A percentile compares a stretch with the other conserved stretches of the same genome.
Conservation (phyloP, 306 rosid species). For the Sesbania bispinosa region DNA sequence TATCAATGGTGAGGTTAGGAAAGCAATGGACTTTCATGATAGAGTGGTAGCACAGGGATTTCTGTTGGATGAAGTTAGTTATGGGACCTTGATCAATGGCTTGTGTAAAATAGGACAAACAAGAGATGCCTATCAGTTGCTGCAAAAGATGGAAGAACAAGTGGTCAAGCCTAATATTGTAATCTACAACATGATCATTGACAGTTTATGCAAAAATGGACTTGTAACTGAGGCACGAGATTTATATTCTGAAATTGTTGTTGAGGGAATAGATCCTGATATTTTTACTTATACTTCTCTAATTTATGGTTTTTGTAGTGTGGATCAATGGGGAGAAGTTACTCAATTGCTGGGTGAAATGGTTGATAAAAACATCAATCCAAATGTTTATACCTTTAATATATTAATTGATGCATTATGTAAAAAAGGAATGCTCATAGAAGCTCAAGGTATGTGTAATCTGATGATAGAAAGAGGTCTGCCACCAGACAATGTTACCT, state of each 20-base stretch:
- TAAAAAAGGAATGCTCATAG: background rate
- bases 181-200: slow-evolving; percentile 30
- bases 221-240: slow-evolving; percentile 19
- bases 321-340: slow-evolving; percentile 28
- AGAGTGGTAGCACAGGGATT: slow-evolving; percentile 6
- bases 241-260: slow-evolving; percentile 21
- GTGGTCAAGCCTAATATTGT: slow-evolving; percentile 18
- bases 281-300: slow-evolving; percentile 35
- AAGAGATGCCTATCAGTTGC: slow-evolving; percentile 8
- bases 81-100: no score
- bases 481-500: slow-evolving; percentile 23
- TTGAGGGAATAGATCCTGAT: slow-evolving; percentile 21
- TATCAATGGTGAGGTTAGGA: slow-evolving; percentile 2
- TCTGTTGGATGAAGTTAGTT: slow-evolving; percentile 16
- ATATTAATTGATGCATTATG: no score
- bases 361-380: slow-evolving; percentile 18
- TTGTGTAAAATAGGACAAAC: slow-evolving; percentile 23
- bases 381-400: no score
- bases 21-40: slow-evolving; percentile 27
- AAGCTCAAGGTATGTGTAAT: slow-evolving; percentile 24
- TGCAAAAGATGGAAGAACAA: slow-evolving; percentile 15
- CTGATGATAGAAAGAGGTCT: slow-evolving; percentile 20
- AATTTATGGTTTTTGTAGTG: slow-evolving; percentile 27
- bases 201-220: slow-evolving; percentile 36
- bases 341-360: slow-evolving; percentile 27